Conservation (phyloP, 768 basidiomycete species). For the Rhizopogon vulgaris region DNA sequence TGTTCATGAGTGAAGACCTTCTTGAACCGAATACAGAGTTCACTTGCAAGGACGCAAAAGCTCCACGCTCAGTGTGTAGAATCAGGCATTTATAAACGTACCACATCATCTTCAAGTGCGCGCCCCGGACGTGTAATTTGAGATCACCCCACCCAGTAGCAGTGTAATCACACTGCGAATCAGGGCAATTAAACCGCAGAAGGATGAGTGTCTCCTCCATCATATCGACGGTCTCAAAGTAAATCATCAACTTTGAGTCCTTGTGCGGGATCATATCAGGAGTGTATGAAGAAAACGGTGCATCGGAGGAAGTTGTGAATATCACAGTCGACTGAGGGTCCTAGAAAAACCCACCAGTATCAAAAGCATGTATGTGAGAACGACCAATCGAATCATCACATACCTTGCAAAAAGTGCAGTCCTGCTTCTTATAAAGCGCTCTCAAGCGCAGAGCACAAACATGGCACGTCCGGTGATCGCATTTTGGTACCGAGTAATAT, state of each 20-base stretch:
- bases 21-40: constrained; percentile 82
- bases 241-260: constrained; percentile 69
- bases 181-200: constrained; percentile 92
- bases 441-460: constrained; percentile 84
- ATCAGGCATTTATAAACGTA: constrained; percentile 20
- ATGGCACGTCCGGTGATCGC: constrained; percentile 94
- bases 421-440: constrained; percentile 87
- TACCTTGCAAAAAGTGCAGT: constrained; percentile 97
- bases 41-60: constrained; percentile 36
- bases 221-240: constrained; percentile 87
- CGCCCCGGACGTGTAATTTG: constrained; percentile 72
- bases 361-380: background rate
- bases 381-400: constrained; percentile 9
- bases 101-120: constrained; percentile 81
- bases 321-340: constrained; percentile 70
- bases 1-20: constrained; percentile 98
- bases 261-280: constrained; percentile 54
- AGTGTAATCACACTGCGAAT: constrained; percentile 74
- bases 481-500: constrained; percentile 82
- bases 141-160: constrained; percentile 88
- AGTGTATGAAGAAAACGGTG: constrained; percentile 52
- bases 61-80: background rate
- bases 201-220: constrained; percentile 92
- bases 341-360: constrained; percentile 28
- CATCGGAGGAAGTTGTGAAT: constrained; percentile 63